Percentiles rank a stretch among this genome's conserved stretches.
Conservation (phyloP, 2,329 filamentous ascomycete genomes). For the Ophiostoma piceae region DNA sequence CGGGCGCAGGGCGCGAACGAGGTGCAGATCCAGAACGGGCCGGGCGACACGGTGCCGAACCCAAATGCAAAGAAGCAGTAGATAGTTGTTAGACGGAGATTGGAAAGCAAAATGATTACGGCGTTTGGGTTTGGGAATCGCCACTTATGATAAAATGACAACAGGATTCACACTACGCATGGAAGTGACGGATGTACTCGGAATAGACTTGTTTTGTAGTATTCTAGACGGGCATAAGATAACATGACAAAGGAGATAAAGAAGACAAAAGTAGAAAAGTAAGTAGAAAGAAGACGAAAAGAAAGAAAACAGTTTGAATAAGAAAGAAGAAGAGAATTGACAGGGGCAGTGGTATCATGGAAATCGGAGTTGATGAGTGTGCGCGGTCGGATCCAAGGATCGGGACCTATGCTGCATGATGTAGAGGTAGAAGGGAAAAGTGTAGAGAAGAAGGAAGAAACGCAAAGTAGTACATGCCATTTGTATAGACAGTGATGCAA, state of each 20-base stretch:
- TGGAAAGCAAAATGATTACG: neutral
- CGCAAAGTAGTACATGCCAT: slow-evolving; percentile 5
- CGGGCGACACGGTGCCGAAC: slow-evolving; percentile 26
- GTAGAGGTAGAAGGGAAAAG: slow-evolving; percentile 1
- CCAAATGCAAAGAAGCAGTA: slow-evolving; percentile 1
- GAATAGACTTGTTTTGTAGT: slow-evolving; percentile 6
- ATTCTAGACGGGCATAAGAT: neutral
- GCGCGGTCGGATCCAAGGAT: slow-evolving; percentile 4
- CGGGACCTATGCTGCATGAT: slow-evolving; percentile 13
- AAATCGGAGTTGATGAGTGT: neutral
- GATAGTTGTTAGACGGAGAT: neutral
- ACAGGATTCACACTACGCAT: neutral
- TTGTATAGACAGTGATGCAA: slow-evolving; percentile 9
- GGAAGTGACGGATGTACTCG: neutral
- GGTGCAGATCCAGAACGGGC: slow-evolving; percentile 38
- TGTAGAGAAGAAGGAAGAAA: neutral
- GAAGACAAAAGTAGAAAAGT: slow-evolving; percentile 1
- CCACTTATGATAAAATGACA: slow-evolving; percentile 2
- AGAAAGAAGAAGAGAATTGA: slow-evolving; percentile 12
- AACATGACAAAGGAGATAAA: slow-evolving; percentile 14
- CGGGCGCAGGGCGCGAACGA: slow-evolving; percentile 65
- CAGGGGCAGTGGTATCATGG: slow-evolving; percentile 30
- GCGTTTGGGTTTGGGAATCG: neutral
- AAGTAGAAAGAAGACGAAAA: neutral
- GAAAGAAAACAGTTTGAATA: neutral